These are phyloP conservation scores for Pleurotus tuoliensis DNA, from an alignment of 768 basidiomycete genomes.

Conservation along the genomic window DNA sequence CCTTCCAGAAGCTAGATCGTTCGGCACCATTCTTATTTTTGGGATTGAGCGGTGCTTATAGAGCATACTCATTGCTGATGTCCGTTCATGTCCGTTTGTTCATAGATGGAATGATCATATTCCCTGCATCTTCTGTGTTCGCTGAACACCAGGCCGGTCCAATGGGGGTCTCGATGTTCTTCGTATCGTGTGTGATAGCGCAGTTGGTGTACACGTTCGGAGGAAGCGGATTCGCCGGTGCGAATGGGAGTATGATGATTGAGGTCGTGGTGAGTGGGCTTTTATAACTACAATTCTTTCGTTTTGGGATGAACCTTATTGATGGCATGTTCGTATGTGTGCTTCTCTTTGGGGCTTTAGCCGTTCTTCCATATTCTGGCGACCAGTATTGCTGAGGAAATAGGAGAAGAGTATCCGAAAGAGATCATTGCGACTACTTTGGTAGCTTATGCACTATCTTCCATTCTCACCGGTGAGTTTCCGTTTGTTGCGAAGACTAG, in stretches of 20 bases:
- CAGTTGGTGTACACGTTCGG: conserved; percentile 85
- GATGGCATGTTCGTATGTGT: too few species aligned
- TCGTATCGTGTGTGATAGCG: conserved; percentile 71
- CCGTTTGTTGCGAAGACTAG: neutral
- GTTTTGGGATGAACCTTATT: neutral
- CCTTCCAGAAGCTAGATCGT: too few species aligned
- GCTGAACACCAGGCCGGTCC: conserved; percentile 60
- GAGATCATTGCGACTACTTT: conserved; percentile 91
- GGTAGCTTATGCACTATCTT: conserved; percentile 82
- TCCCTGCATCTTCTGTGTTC: conserved; percentile 82
- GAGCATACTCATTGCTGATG: too few species aligned
- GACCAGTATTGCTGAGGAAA: conserved; percentile 62
- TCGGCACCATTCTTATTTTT: too few species aligned
- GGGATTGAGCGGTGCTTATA: too few species aligned
- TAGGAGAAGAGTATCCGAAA: conserved; percentile 64
- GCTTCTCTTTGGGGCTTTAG: conserved; percentile 28
- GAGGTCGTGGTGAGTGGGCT: conserved; percentile 76
- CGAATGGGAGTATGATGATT: conserved; percentile 97
- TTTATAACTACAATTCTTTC: conserved; percentile 13
- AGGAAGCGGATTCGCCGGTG: conserved; percentile 85
- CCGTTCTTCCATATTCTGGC: conserved; percentile 96
- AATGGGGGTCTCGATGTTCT: conserved; percentile 94
- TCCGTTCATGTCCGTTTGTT: neutral
- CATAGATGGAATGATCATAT: conserved; percentile 92
- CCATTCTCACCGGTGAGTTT: conserved; percentile 74